Base-by-base conservation (phyloP, 2,329 filamentous ascomycete species). In the Trichophyton equinum region DNA sequence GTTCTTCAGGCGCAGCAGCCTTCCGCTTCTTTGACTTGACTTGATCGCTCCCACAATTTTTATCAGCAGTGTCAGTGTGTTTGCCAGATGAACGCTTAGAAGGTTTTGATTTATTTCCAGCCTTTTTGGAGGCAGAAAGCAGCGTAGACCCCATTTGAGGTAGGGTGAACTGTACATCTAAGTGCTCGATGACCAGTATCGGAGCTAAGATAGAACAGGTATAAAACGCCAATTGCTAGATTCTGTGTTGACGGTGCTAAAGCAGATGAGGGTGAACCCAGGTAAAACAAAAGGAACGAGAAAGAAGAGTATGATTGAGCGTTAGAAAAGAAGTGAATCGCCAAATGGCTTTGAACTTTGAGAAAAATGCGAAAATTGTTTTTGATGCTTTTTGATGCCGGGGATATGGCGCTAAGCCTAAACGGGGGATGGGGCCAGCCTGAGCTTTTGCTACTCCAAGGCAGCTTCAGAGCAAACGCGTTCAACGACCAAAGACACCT, bases 341-440 rank as follows among this genome's bases (percentile, higher is more conserved):
- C 13, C 13, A 53, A 53, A 22, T 51, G 7, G n/a, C 9, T n/a
- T 53, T 38, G 33, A 13, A 38, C 49, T 27, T 30, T 30, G 25
- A 53, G 49, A 38, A 51, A 51, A 53, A 53, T 30, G 49, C 25
- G 25, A 53, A 53, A 53, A 18, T n/a, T 53, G 22, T 53, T 51
- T 11, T 22, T 51, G 18, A 51, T 51, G 11, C 15, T n/a, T 46
- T 44, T 47, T 47, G 20, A 47, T 47, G 9, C n/a, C 7, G 13
- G 25, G 49, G 49, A 30, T 53, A 15, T 18, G 20, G 49, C 49
- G 60, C 62, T 63, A 63, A 60, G 51, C 62, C 60, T 38, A 60
- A 60, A 55, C 59, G 22, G 61, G 62, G 11, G 51, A 59, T 13
- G 25, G 25, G 8, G n/a, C 44, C 44, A 47, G 18, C 44, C 44